A percentile compares a stretch with the other conserved stretches of the same genome.
These are phyloP conservation scores for Malania oleifera DNA, from an alignment of 164 flowering plant species.

Conservation along the genomic window DNA sequence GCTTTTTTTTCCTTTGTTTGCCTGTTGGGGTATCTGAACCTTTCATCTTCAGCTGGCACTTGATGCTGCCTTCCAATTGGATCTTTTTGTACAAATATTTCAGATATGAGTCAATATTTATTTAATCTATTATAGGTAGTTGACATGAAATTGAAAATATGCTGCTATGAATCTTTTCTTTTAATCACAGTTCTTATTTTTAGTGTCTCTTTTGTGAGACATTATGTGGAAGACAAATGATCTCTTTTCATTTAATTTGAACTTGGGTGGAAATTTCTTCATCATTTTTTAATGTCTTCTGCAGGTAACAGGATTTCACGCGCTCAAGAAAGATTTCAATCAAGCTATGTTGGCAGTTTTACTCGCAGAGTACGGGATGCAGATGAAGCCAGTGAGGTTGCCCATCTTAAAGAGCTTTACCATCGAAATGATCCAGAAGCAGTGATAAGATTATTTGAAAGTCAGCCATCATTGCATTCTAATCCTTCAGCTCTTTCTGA, in stretches of 20 bases:
- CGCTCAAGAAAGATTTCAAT: constrained; percentile 49
- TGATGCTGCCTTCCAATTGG: too few relatives aligned
- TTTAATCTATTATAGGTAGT: too few relatives aligned
- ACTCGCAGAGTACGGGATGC: constrained; percentile 68
- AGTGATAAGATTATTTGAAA: constrained; percentile 85
- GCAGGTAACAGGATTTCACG: constrained; percentile 34
- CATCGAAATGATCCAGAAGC: constrained; percentile 80
- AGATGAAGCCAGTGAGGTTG: constrained; percentile 54
- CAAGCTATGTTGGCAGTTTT: constrained; percentile 74
- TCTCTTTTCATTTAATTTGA: background rate
- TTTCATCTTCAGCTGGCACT: background rate
- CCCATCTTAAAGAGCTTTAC: constrained; percentile 65
- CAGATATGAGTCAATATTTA: too few relatives aligned
- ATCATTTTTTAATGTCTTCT: background rate
- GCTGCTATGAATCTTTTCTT: too few relatives aligned
- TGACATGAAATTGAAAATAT: too few relatives aligned
- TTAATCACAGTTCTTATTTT: too few relatives aligned
- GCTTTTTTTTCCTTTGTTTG: background rate
- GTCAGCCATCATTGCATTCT: constrained; percentile 69
- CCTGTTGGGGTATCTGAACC: background rate
- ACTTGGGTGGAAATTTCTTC: background rate
- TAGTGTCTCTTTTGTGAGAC: too few relatives aligned
- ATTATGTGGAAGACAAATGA: too few relatives aligned
- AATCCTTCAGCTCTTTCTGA: constrained; percentile 83
- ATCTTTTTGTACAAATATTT: too few relatives aligned